A percentile compares a stretch with the other conserved stretches of the same genome.
These are phyloP conservation scores for Aspergillus heteromorphus DNA, from an alignment of 495 filamentous ascomycete genomes.

Conservation along the genomic window DNA sequence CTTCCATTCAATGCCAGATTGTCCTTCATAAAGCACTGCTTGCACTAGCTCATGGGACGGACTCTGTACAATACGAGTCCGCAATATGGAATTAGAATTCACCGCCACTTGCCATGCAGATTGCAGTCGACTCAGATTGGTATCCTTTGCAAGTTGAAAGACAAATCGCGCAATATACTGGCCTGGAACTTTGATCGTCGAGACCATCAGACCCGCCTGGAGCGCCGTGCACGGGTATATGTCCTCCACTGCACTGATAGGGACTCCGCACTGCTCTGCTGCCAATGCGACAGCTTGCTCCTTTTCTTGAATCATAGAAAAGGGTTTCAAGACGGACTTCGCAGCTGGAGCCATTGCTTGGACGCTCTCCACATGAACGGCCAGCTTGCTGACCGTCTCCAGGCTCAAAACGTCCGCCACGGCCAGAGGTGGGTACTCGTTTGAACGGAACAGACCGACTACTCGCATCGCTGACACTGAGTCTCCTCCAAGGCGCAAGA, in stretches of 20 bases:
- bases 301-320: neutral
- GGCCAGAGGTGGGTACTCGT: slow-evolving; percentile 27
- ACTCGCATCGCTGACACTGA: slow-evolving; percentile 48
- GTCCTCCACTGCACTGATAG: slow-evolving; percentile 42
- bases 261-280: neutral
- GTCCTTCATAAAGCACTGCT: slow-evolving; percentile 22
- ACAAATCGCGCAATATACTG: slow-evolving; percentile 27
- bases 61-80: slow-evolving; percentile 36
- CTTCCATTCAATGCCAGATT: neutral
- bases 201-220: slow-evolving; percentile 53
- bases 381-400: slow-evolving; percentile 6
- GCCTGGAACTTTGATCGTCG: slow-evolving; percentile 30
- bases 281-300: neutral
- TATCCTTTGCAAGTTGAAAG: slow-evolving; percentile 18
- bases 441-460: slow-evolving; percentile 23
- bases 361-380: neutral
- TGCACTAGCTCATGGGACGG: slow-evolving; percentile 24
- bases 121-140: slow-evolving; percentile 29
- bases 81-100: slow-evolving; percentile 28
- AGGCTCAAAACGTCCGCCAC: slow-evolving; percentile 40
- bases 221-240: slow-evolving; percentile 56
- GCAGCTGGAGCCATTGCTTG: neutral
- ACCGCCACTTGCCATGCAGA: slow-evolving; percentile 35
- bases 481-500: slow-evolving; percentile 48
- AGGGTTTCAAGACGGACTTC: neutral